phyloP scores from a whole-genome alignment of 257 asterid species.

The Primulina huaijiensis region DNA sequence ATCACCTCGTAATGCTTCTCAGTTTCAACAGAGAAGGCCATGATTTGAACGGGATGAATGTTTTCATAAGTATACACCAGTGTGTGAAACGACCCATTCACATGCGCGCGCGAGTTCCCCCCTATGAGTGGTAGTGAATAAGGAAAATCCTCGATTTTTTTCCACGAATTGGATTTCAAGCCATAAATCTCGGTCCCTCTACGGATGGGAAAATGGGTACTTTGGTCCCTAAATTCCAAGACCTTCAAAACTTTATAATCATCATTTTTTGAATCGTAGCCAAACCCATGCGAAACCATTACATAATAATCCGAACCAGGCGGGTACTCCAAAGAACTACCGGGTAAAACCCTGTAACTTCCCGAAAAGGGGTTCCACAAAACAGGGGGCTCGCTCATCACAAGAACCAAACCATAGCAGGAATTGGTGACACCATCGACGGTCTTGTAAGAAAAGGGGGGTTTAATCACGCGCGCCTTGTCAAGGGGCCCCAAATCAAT shows the following conservation, averaged over 20 bases:
- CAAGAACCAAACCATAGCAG: slow-evolving; percentile 38
- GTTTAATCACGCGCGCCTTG: slow-evolving; percentile 23
- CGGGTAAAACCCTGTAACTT: no score
- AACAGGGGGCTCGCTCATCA: slow-evolving; percentile 38
- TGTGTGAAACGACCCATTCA: slow-evolving; percentile 51
- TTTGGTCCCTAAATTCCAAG: slow-evolving; percentile 33
- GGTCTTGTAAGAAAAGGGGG: slow-evolving; percentile 33
- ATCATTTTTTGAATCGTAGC: slow-evolving; percentile 30
- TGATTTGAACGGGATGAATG: slow-evolving; percentile 19
- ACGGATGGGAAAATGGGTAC: slow-evolving; percentile 28
- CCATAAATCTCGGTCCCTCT: slow-evolving; percentile 44
- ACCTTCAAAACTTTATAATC: slow-evolving; percentile 22
- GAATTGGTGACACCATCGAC: slow-evolving; percentile 34
- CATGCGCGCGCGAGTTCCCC: slow-evolving; percentile 50
- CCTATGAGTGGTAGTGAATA: slow-evolving; percentile 41
- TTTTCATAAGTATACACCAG: slow-evolving; percentile 11
- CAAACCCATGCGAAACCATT: slow-evolving; percentile 7
- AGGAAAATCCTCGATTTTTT: slow-evolving; percentile 35
- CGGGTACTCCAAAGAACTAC: no score
- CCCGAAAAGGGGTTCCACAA: slow-evolving; percentile 38
- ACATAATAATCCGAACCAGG: no score
- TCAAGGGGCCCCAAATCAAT: no score
- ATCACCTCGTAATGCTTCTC: slow-evolving; percentile 40
- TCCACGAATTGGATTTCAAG: slow-evolving; percentile 52
- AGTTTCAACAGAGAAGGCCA: slow-evolving; percentile 49